Percentiles rank a stretch among this genome's conserved stretches.
Conservation (phyloP, 805 yeast genomes). For the Wickerhamiella lipophila region DNA sequence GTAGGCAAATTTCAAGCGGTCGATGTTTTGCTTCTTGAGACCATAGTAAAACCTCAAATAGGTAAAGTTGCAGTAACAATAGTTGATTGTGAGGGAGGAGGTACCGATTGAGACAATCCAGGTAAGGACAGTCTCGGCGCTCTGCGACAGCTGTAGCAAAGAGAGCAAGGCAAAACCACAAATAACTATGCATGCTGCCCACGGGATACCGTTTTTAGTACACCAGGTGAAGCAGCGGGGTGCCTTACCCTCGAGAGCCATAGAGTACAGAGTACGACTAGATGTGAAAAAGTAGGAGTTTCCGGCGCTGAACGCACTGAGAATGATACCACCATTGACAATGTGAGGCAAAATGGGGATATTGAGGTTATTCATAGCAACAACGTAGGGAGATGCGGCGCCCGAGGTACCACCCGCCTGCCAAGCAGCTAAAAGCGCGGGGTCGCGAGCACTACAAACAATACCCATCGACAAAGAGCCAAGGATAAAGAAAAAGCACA, state of each 20-base stretch:
- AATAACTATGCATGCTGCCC: slow-evolving; percentile 38
- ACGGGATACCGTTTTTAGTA: slow-evolving; percentile 57
- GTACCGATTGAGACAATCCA: slow-evolving; percentile 68
- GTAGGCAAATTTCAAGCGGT: slow-evolving; percentile 37
- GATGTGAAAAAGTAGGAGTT: slow-evolving; percentile 69
- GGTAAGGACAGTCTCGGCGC: slow-evolving; percentile 49
- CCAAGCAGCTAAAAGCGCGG: slow-evolving; percentile 44
- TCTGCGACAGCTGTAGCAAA: slow-evolving; percentile 47
- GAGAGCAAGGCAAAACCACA: slow-evolving; percentile 52
- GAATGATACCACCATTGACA: slow-evolving; percentile 63
- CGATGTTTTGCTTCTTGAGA: slow-evolving; percentile 40
- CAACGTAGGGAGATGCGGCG: slow-evolving; percentile 49
- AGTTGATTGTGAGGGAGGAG: slow-evolving; percentile 53
- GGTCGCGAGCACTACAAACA: slow-evolving; percentile 58
- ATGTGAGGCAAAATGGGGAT: slow-evolving; percentile 39
- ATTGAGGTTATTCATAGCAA: slow-evolving; percentile 55
- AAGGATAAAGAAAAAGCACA: slow-evolving; percentile 54
- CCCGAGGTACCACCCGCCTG: slow-evolving; percentile 40
- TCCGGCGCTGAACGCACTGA: slow-evolving; percentile 74
- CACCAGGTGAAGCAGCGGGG: slow-evolving; percentile 55
- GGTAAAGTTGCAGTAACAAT: slow-evolving; percentile 43
- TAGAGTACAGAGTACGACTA: slow-evolving; percentile 52
- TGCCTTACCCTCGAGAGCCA: slow-evolving; percentile 61
- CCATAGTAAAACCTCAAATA: slow-evolving; percentile 54
- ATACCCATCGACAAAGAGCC: slow-evolving; percentile 72